Evolutionary conservation across 805 yeast species (phyloP).

Genomic region (Candida incommunis): DNA sequence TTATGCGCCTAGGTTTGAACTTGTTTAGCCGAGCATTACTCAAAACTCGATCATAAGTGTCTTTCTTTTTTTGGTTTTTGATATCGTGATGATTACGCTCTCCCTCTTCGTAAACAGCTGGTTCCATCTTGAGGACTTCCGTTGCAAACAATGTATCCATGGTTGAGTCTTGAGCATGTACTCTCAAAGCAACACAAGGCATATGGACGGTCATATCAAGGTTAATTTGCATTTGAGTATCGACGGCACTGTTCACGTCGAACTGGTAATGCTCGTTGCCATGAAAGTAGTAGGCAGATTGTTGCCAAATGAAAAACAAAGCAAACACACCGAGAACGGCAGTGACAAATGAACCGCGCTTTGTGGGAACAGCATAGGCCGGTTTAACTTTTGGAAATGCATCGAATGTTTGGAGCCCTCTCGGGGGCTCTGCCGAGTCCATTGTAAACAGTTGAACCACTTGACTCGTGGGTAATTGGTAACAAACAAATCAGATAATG

Average conservation of each 20-base stretch:
- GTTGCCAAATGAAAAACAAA: conserved; percentile 65
- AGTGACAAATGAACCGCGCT: conserved; percentile 13
- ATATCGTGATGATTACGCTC: neutral
- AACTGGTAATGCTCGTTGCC: conserved; percentile 71
- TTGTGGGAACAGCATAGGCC: conserved; percentile 58
- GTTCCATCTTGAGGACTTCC: conserved; percentile 61
- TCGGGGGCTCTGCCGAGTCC: conserved; percentile 3
- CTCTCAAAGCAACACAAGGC: conserved; percentile 67
- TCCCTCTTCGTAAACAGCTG: neutral
- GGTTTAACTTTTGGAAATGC: conserved; percentile 64
- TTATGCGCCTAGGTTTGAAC: conserved; percentile 3
- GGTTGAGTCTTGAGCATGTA: conserved; percentile 66
- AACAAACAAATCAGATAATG: too few species aligned
- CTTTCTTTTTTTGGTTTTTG: conserved; percentile 3
- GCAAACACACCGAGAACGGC: conserved; percentile 13
- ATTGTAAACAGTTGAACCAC: too few species aligned
- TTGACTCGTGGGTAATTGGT: too few species aligned
- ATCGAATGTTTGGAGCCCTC: conserved; percentile 42
- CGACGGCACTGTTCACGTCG: conserved; percentile 48
- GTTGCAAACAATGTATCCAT: conserved; percentile 67
- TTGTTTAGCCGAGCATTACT: conserved; percentile 9
- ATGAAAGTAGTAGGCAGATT: conserved; percentile 71
- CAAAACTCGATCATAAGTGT: conserved; percentile 10
- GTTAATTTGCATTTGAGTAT: conserved; percentile 52
- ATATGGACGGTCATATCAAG: conserved; percentile 67